Base-by-base conservation (phyloP, 192 early-diverging fungal genomes). In the Podila epigama region DNA sequence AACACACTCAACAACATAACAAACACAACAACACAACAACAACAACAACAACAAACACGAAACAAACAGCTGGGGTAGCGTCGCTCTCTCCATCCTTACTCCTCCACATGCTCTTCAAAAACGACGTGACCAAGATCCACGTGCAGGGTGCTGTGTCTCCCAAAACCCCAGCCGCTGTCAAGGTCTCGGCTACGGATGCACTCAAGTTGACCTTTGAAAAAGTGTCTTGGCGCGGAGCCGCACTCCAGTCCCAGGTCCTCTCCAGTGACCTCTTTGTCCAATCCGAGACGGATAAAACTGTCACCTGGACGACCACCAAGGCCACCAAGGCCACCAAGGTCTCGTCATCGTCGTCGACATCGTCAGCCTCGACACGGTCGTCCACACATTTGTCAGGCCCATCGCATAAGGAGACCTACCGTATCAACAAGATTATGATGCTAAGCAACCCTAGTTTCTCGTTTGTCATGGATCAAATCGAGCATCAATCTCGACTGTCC, bases 51-150 rank as follows among this genome's bases (percentile, higher is more conserved):
- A 9, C 31, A 33, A 33, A 39, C 29, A 58, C 34, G 56, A 39
- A 58, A 34, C 29, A 34, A 40, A 29, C 51, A 77, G 73, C 73
- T 59, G 66, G 55, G 9, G 56, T 68, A 9, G 60, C 34, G 8
- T 68, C 73, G 0, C 13, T 77, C 15, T 68, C 73, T 4, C 73
- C 73, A 0, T 68, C 66, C 0, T 32, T 67, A 12, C 44, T 77
- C 11, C 44, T 77, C 16, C 73, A 77, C 39, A 31, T 61, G 27
- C 54, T 77, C 5, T 77, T 77, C 61, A 40, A 55, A 2, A 62
- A 77, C 61, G 58, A 77, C 41, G 73, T 77, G 18, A 77, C 66
- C 25, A 77, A 77, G 66, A 77, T 77, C 55, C 61, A 77, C 25
- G 73, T 77, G 13, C 73, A 68, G 56, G 73, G 73, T n/a, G 60